These are phyloP conservation scores for Mortierella sp. DNA, from an alignment of 371 early-diverging fungal genomes.

Conservation along the genomic window DNA sequence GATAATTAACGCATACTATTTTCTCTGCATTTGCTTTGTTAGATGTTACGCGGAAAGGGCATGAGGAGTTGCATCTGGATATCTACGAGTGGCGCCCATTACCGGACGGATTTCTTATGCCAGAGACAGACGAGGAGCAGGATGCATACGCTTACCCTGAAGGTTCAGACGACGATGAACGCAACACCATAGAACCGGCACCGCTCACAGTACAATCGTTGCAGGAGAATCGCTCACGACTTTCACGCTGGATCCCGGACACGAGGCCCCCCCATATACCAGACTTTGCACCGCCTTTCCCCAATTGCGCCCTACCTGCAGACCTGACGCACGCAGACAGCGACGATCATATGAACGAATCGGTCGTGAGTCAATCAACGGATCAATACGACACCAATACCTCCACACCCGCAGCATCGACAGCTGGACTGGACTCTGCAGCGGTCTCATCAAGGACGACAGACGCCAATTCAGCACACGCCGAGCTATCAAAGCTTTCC, in stretches of 20 bases:
- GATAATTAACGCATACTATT: not conserved
- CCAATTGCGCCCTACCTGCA: slow-evolving; percentile 28
- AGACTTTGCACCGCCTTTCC: slow-evolving; percentile 50
- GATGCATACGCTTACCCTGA: slow-evolving; percentile 58
- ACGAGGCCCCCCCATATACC: slow-evolving; percentile 45
- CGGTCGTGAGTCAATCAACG: slow-evolving; percentile 15
- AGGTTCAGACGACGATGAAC: slow-evolving; percentile 30
- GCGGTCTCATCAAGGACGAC: not conserved
- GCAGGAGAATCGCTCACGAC: not conserved
- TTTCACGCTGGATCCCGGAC: slow-evolving; percentile 47
- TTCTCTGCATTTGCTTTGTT: not conserved
- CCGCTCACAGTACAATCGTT: not conserved
- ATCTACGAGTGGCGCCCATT: slow-evolving; percentile 54
- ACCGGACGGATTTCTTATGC: slow-evolving; percentile 45
- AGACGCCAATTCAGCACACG: not conserved
- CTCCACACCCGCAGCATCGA: slow-evolving; percentile 19
- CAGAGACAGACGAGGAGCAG: slow-evolving; percentile 55
- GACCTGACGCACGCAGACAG: slow-evolving; percentile 19
- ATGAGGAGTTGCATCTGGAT: slow-evolving; percentile 11
- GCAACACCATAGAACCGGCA: not conserved
- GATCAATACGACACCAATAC: slow-evolving; percentile 5
- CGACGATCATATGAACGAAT: slow-evolving; percentile 6
- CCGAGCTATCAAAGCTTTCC: slow-evolving; percentile 25
- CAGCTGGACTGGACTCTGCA: slow-evolving; percentile 28
- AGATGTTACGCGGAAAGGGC: slow-evolving; percentile 47